These are phyloP conservation scores for Fistulifera pelliculosa DNA, from an alignment of 108 stramenopile species.

Conservation along the genomic window DNA sequence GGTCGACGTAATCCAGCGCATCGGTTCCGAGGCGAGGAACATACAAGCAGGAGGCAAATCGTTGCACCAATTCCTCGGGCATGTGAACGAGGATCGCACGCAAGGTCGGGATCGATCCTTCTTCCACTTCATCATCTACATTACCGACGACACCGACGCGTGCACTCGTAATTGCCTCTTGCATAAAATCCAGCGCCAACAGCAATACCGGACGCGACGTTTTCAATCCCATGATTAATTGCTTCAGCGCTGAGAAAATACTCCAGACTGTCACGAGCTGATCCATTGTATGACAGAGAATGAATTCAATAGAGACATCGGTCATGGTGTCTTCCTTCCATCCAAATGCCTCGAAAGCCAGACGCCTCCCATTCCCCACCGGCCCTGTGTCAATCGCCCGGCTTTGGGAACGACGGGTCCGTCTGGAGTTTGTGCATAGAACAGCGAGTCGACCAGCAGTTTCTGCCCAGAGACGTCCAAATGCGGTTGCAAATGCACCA, in stretches of 20 bases:
- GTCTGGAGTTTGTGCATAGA: slow-evolving; percentile 35
- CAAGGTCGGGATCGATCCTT: slow-evolving; percentile 26
- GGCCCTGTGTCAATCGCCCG: slow-evolving; percentile 14
- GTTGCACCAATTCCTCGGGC: slow-evolving; percentile 47
- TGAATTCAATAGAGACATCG: slow-evolving; percentile 18
- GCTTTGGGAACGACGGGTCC: slow-evolving; percentile 23
- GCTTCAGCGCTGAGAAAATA: slow-evolving; percentile 35
- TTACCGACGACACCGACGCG: slow-evolving; percentile 22
- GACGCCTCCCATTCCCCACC: slow-evolving; percentile 68
- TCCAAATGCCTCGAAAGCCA: slow-evolving; percentile 70
- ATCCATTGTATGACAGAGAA: slow-evolving; percentile 17
- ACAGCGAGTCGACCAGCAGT: slow-evolving; percentile 57
- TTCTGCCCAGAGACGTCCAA: slow-evolving; percentile 69
- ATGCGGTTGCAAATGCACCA: slow-evolving; percentile 57
- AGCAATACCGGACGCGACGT: slow-evolving; percentile 22
- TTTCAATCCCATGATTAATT: slow-evolving; percentile 19
- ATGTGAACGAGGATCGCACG: slow-evolving; percentile 51
- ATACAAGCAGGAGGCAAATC: slow-evolving; percentile 55
- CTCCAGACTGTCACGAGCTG: slow-evolving; percentile 27
- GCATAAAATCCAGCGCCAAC: slow-evolving; percentile 33
- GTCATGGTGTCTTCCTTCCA: slow-evolving; percentile 31
- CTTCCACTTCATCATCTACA: slow-evolving; percentile 16
- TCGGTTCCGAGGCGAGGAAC: slow-evolving; percentile 67
- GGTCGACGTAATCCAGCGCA: slow-evolving; percentile 72
- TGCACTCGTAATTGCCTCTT: slow-evolving; percentile 36